Conservation (phyloP, 345 rosid genomes). For the Populus euphratica region DNA sequence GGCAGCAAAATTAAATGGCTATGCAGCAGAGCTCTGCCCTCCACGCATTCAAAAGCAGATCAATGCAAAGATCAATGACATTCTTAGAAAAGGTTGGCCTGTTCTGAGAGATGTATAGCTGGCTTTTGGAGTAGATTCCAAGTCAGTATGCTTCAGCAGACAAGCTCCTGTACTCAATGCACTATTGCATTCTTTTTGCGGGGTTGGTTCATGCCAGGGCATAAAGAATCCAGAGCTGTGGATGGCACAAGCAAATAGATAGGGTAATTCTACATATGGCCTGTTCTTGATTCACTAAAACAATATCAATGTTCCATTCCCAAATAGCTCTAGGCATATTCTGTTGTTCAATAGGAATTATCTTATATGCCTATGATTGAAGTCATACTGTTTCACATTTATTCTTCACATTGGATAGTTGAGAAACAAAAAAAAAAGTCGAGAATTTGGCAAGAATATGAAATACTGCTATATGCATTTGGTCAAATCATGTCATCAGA, state of each 20-base stretch:
- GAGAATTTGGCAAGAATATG: background rate
- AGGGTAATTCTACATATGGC: background rate
- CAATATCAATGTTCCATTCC: background rate
- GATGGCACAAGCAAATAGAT: background rate
- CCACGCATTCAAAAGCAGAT: constrained; percentile 52
- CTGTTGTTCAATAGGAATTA: background rate
- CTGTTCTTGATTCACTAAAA: background rate
- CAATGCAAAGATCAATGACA: constrained; percentile 59
- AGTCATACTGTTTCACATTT: background rate
- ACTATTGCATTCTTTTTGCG: background rate
- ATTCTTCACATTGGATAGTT: background rate
- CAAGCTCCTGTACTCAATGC: background rate
- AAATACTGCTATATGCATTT: too few relatives aligned
- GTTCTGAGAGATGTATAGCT: constrained; percentile 51
- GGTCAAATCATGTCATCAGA: too few relatives aligned
- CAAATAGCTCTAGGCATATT: background rate
- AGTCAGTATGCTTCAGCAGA: background rate
- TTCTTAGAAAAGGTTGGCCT: constrained; percentile 83
- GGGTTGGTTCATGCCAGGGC: background rate
- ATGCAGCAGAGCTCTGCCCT: constrained; percentile 84
- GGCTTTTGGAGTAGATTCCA: background rate
- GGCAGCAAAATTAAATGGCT: constrained; percentile 73
- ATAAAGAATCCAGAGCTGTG: background rate
- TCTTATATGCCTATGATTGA: background rate
- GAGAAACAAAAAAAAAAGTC: background rate